phyloP scores from a whole-genome alignment of 2,329 filamentous ascomycete genomes.

The Scedosporium aurantiacum region DNA sequence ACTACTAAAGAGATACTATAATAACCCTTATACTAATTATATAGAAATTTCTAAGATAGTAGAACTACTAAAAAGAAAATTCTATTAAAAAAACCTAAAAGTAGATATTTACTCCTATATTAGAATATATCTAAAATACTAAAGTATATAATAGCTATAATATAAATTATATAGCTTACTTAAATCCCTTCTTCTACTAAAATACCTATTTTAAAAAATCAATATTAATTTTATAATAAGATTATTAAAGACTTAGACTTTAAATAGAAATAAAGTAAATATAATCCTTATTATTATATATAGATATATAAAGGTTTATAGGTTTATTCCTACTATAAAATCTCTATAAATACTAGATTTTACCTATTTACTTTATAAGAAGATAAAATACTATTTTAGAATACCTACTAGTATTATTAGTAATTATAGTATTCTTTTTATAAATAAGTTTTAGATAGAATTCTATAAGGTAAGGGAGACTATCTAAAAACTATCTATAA shows the following conservation, averaged over 20 bases:
- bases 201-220: not conserved
- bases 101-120: not conserved
- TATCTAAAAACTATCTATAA: not conserved
- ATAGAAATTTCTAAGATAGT: not conserved
- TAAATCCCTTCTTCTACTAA: not conserved
- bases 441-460: not conserved
- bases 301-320: not conserved
- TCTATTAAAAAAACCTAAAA: not conserved
- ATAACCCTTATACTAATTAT: no score
- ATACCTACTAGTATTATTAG: not conserved
- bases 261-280: not conserved
- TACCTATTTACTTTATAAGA: not conserved
- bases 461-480: not conserved
- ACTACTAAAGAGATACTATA: no score
- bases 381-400: not conserved
- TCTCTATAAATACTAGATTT: not conserved
- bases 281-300: not conserved
- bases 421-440: not conserved
- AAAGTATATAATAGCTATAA: not conserved
- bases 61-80: not conserved
- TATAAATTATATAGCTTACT: not conserved
- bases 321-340: not conserved
- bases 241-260: not conserved
- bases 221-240: not conserved
- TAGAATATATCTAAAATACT: not conserved